A percentile compares a stretch with the other conserved stretches of the same genome.
Conservation (phyloP, 148 eudicot species). For the Vaccinium macrocarpon region DNA sequence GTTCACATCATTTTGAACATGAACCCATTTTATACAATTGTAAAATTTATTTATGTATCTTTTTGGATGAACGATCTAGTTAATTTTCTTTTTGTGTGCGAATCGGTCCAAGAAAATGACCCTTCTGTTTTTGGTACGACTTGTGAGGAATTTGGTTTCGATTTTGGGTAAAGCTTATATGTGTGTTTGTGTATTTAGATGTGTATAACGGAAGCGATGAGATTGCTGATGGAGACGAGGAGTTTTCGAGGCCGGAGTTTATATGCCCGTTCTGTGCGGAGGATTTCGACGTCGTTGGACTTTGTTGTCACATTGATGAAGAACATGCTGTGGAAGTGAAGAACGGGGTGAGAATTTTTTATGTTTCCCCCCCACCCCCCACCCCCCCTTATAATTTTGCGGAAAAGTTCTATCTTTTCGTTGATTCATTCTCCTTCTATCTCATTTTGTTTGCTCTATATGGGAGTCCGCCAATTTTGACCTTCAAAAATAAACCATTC, state of each 20-base stretch:
- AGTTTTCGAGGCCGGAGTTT: slow-evolving; percentile 59
- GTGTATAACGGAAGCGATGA: slow-evolving; percentile 56
- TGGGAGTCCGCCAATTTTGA: neutral
- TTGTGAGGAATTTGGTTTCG: neutral
- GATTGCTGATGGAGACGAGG: slow-evolving; percentile 52
- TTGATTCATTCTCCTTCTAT: neutral
- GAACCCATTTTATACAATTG: no score
- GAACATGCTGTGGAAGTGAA: slow-evolving; percentile 78
- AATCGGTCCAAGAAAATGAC: no score
- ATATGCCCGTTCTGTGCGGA: slow-evolving; percentile 90
- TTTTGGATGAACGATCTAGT: no score
- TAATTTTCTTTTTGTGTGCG: no score
- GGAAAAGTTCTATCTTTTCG: neutral
- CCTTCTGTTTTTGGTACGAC: no score
- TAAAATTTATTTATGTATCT: no score
- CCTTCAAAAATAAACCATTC: no score
- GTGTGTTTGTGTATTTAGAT: slow-evolving; percentile 37
- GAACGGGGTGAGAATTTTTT: slow-evolving; percentile 58
- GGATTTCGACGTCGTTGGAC: slow-evolving; percentile 86
- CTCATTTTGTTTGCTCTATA: neutral
- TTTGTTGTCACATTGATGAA: slow-evolving; percentile 90
- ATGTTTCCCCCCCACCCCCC: no score
- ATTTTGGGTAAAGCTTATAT: neutral
- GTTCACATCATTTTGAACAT: no score
- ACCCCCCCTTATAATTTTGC: no score